Evolutionary conservation across 768 basidiomycete genomes (phyloP).

Genomic region (Mycena rebaudengoi): DNA sequence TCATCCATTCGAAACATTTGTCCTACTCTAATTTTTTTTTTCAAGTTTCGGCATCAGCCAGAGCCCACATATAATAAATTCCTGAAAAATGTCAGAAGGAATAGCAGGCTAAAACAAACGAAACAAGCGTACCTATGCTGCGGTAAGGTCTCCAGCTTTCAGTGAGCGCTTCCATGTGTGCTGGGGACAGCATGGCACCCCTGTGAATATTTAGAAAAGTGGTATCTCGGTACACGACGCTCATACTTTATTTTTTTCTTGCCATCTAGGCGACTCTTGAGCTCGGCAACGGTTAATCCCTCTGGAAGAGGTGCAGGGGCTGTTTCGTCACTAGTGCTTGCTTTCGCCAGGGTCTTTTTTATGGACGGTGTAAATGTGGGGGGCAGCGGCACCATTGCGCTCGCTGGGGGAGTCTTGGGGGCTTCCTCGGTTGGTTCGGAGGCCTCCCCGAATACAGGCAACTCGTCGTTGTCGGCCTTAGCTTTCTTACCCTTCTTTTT

Average conservation of each 20-base stretch:
- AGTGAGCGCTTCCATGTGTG: conserved; percentile 84
- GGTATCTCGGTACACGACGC: no score
- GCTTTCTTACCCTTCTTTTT: conserved; percentile 28
- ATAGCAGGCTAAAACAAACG: background rate
- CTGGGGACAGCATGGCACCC: conserved; percentile 77
- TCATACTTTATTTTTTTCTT: conserved; percentile 83
- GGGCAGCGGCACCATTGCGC: conserved; percentile 53
- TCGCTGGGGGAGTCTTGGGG: conserved; percentile 22
- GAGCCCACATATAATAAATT: conserved; percentile 90
- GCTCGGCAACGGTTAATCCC: conserved; percentile 61
- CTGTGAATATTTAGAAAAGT: conserved; percentile 42
- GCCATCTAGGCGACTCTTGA: conserved; percentile 69
- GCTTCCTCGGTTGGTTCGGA: conserved; percentile 4
- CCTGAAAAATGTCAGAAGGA: conserved; percentile 44
- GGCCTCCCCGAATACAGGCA: conserved; percentile 38
- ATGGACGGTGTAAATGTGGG: conserved; percentile 76
- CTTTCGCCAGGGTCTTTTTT: conserved; percentile 58
- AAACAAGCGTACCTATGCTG: conserved; percentile 66
- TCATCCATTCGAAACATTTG: no score
- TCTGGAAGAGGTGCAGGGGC: conserved; percentile 59
- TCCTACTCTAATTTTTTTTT: background rate
- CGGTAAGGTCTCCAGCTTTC: conserved; percentile 84
- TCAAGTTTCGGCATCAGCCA: conserved; percentile 52
- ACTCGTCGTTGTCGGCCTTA: conserved; percentile 38
- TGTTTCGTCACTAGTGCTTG: conserved; percentile 30